These are phyloP conservation scores for Trichoderma endophyticum DNA, from an alignment of 2,329 filamentous ascomycete species.

Conservation along the genomic window DNA sequence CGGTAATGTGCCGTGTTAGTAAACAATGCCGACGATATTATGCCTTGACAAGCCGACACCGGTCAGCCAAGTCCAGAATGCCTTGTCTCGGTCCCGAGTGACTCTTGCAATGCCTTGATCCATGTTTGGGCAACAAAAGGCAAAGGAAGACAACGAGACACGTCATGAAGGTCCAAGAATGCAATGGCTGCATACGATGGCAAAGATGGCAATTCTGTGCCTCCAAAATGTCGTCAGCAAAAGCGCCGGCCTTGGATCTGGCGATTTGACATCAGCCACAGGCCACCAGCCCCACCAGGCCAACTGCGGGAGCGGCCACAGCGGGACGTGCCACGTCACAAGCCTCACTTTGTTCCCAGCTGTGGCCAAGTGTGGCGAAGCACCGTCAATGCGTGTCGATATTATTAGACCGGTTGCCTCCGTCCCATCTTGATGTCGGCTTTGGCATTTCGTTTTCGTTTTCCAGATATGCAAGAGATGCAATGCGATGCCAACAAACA, in stretches of 20 bases:
- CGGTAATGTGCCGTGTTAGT: neutral
- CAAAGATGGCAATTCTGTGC: neutral
- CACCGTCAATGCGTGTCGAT: conserved; percentile 2
- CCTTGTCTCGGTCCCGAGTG: conserved; percentile 29
- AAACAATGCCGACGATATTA: neutral
- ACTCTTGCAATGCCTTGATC: conserved; percentile 19
- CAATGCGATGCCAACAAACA: conserved; percentile 3
- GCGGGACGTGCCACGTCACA: conserved; percentile 44
- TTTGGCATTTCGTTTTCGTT: neutral
- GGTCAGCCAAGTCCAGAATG: conserved; percentile 30
- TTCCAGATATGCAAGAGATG: conserved; percentile 21
- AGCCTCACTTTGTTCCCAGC: conserved; percentile 35
- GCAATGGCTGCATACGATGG: neutral
- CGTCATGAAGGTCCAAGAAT: neutral
- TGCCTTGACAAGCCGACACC: conserved; percentile 10
- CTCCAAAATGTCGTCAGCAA: neutral
- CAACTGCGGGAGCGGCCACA: conserved; percentile 28
- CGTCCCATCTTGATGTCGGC: neutral
- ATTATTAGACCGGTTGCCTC: conserved; percentile 21
- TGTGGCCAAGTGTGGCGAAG: conserved; percentile 22
- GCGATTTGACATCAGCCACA: conserved; percentile 22
- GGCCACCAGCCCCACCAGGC: conserved; percentile 17
- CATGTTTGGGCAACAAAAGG: neutral
- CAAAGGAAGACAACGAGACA: neutral
- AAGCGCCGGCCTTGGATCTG: neutral